These are phyloP conservation scores for Penicilliopsis zonata DNA, from an alignment of 495 filamentous ascomycete genomes.

Conservation along the genomic window DNA sequence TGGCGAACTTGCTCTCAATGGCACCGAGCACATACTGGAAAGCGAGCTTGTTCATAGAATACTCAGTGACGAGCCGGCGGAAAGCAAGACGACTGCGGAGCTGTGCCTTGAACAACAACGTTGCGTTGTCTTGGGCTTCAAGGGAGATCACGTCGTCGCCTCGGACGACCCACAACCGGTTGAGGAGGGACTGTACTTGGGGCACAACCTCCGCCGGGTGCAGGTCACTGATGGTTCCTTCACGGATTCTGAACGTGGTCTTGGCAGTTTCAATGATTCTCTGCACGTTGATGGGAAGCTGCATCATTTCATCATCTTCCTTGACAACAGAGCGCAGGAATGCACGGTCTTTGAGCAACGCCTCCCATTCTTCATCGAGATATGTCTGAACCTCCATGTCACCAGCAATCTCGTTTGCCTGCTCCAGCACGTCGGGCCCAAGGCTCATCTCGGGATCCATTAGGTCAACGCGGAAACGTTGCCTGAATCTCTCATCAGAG, in stretches of 20 bases:
- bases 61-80: slow-evolving; percentile 74
- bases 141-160: slow-evolving; percentile 68
- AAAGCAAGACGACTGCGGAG: slow-evolving; percentile 83
- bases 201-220: slow-evolving; percentile 83
- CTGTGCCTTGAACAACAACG: slow-evolving; percentile 80
- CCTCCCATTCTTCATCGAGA: slow-evolving; percentile 82
- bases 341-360: slow-evolving; percentile 58
- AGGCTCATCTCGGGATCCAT: slow-evolving; percentile 65
- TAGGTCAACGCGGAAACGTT: slow-evolving; percentile 82
- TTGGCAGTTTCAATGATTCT: slow-evolving; percentile 84
- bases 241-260: slow-evolving; percentile 81
- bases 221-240: slow-evolving; percentile 72
- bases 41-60: slow-evolving; percentile 79
- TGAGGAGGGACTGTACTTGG: slow-evolving; percentile 61
- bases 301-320: slow-evolving; percentile 69
- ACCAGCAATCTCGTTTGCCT: slow-evolving; percentile 75
- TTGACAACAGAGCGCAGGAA: slow-evolving; percentile 57
- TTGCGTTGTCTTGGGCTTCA: slow-evolving; percentile 83
- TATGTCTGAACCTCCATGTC: slow-evolving; percentile 74
- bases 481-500: slow-evolving; percentile 58
- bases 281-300: slow-evolving; percentile 82
- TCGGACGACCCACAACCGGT: slow-evolving; percentile 69
- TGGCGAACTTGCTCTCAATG: slow-evolving; percentile 72
- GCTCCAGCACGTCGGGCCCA: slow-evolving; percentile 63
- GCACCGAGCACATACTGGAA: slow-evolving; percentile 90